Conservation (phyloP, 2,329 filamentous ascomycete genomes). For the Lojkania enalia region DNA sequence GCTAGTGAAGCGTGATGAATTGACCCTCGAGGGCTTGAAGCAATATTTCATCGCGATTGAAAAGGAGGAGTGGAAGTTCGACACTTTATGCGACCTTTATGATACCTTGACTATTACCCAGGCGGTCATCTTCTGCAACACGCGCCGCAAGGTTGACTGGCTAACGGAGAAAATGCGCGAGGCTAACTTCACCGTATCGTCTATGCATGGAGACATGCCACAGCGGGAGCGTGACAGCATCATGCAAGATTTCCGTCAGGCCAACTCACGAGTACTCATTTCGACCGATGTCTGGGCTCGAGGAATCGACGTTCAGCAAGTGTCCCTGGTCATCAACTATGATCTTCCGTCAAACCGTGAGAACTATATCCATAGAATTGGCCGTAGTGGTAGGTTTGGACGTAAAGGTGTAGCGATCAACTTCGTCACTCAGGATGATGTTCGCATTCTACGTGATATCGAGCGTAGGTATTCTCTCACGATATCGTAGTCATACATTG, state of each 20-base stretch:
- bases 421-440: constrained; percentile 97
- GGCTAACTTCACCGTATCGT: constrained; percentile 96
- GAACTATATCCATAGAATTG: constrained; percentile 99
- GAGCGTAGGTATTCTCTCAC: constrained; percentile 64
- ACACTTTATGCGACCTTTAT: constrained; percentile 97
- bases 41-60: constrained; percentile 99
- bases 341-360: constrained; percentile 97
- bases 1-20: constrained; percentile 96
- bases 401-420: constrained; percentile 99
- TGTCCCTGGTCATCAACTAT: constrained; percentile 98
- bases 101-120: constrained; percentile 98
- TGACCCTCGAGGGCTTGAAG: constrained; percentile 96
- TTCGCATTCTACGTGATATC: constrained; percentile 95
- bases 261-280: constrained; percentile 93
- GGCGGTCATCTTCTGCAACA: constrained; percentile 99
- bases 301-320: constrained; percentile 98
- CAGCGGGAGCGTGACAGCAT: constrained; percentile 98
- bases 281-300: constrained; percentile 98
- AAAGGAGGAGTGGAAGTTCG: constrained; percentile 99
- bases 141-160: constrained; percentile 98
- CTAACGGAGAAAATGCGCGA: constrained; percentile 99
- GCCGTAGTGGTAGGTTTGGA: constrained; percentile 91
- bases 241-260: constrained; percentile 98
- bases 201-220: constrained; percentile 99
- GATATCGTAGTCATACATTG: not conserved